Evolutionary conservation across 768 basidiomycete species (phyloP), one percentile per base, ranked within the genome.

Genomic region (Serendipita sp.): DNA sequence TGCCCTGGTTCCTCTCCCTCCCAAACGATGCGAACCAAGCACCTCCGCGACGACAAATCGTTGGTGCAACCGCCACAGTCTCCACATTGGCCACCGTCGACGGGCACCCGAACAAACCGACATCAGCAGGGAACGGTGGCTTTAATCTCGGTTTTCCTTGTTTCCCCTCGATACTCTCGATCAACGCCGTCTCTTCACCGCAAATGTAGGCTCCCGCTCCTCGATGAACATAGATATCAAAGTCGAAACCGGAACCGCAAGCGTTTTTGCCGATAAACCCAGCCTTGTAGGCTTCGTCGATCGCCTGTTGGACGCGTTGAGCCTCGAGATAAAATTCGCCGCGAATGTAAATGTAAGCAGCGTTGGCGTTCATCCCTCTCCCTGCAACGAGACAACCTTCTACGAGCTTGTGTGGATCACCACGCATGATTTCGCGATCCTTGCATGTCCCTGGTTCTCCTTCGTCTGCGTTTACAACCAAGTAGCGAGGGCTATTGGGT

Each of bases 321-420:
- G 94, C 94, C 74, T 97, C 95, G 73, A 94, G 91, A 76, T 88
- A 85, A 77, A 98, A 99, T 75, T 99, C 95, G 68, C 95, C 95
- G 67, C 95, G 94, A 71, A 98, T 92, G 77, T 99, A 99, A 75
- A 99, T 98, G 80, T 98, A 99, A n/a, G 95, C 95, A 0, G 94
- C 94, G 52, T 75, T 93, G 44, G 94, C 95, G 75, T 98, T 98
- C 95, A 99, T 99, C 16, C 80, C 86, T 54, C 95, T 88, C 3
- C 95, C 95, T 32, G 95, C 94, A 66, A 99, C 91, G 58, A 99
- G 85, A 73, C 95, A 99, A 4, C 95, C 95, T 73, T 99, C 95
- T 69, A 99, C 81, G 65, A 99, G 87, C 72, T 98, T 99, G 79
- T 99, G 95, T 0, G 95, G 95, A 74, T 98, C 95, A 16, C 95